phyloP scores from a whole-genome alignment of 164 flowering plant species.

The Piper longum region DNA sequence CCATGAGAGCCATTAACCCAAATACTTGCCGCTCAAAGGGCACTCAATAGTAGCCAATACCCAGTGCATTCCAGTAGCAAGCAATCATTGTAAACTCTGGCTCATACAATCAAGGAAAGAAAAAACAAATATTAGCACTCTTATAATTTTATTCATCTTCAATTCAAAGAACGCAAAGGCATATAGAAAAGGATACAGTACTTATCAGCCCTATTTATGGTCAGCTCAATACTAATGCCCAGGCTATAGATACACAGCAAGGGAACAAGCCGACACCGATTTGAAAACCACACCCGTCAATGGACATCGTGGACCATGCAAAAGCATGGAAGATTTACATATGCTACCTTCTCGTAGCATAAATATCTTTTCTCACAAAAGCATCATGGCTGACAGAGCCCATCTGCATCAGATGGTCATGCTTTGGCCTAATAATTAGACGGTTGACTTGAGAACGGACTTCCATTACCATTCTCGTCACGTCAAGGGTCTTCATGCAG shows the following conservation, averaged over 20 bases:
- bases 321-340: not conserved
- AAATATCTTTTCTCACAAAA: too few species aligned
- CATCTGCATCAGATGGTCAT: not conserved
- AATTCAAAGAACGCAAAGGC: not conserved
- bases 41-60: not conserved
- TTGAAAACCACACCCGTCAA: not conserved
- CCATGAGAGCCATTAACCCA: too few species aligned
- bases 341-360: not conserved
- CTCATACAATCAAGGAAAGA: not conserved
- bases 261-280: not conserved
- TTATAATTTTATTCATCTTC: too few species aligned
- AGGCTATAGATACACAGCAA: not conserved
- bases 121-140: not conserved
- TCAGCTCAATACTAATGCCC: not conserved
- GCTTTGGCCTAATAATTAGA: not conserved
- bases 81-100: not conserved
- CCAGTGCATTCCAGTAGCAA: not conserved
- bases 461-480: not conserved
- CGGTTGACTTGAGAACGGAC: not conserved
- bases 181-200: too few species aligned
- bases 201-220: not conserved
- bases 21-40: not conserved
- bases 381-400: not conserved
- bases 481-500: not conserved
- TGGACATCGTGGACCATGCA: not conserved